Conservation (phyloP, 75 land plant species). For the Cupressus sempervirens region DNA sequence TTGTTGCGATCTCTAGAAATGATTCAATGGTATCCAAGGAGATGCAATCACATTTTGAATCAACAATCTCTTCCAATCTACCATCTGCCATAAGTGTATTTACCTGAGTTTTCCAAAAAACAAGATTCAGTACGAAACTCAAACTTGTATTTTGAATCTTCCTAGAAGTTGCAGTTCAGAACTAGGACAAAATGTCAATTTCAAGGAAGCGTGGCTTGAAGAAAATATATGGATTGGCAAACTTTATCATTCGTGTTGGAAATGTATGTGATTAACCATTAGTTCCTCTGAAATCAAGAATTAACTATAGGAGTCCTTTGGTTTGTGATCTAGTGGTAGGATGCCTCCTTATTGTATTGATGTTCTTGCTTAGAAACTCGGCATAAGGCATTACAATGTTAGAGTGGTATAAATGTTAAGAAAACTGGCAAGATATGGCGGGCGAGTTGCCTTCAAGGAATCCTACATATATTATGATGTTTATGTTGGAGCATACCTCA, state of each 20-base stretch:
- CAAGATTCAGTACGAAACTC: background rate
- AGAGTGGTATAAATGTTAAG: background rate
- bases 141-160: background rate
- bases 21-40: slow-evolving; percentile 66
- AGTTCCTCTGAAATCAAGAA: background rate
- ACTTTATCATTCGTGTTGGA: background rate
- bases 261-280: no score
- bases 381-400: background rate
- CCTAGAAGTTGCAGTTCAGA: background rate
- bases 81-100: slow-evolving; percentile 50
- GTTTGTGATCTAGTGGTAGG: background rate
- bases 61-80: slow-evolving; percentile 59
- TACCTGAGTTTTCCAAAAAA: slow-evolving; percentile 42
- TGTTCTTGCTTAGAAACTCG: background rate
- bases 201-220: background rate
- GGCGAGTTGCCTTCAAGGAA: background rate
- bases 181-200: background rate
- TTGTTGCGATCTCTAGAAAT: slow-evolving; percentile 65
- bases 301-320: background rate
- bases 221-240: background rate
- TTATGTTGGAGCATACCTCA: background rate
- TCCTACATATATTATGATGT: background rate
- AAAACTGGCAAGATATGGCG: background rate
- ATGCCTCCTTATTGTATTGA: background rate
- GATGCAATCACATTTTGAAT: slow-evolving; percentile 47